A percentile compares a stretch with the other conserved stretches of the same genome.
Evolutionary conservation across 805 yeast genomes (phyloP).

Genomic region (Yarrowia keelungensis): DNA sequence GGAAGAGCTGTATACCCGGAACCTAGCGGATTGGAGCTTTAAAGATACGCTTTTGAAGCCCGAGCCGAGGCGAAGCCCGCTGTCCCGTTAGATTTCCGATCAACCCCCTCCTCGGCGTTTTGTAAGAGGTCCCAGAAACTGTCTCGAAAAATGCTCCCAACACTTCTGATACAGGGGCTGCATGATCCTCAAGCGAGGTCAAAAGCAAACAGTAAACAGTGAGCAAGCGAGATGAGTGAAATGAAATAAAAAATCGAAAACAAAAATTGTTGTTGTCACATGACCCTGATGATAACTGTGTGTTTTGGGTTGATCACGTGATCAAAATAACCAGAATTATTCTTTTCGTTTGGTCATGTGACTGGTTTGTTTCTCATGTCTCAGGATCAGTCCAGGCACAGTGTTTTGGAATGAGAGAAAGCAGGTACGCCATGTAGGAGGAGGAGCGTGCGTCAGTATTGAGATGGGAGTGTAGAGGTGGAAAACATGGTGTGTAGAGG

Average conservation of each 20-base stretch:
- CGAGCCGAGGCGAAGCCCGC: neutral
- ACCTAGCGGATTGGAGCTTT: neutral
- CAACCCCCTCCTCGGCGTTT: neutral
- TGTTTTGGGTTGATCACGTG: too few species aligned
- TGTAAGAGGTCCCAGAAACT: neutral
- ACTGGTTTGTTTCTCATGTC: too few species aligned
- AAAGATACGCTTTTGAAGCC: neutral
- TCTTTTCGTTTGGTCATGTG: too few species aligned
- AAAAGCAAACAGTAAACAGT: neutral
- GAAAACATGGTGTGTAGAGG: too few species aligned
- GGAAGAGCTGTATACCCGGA: too few species aligned
- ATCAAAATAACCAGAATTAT: too few species aligned
- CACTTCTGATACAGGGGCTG: slow-evolving; percentile 34
- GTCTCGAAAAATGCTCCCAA: neutral
- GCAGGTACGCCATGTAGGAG: neutral
- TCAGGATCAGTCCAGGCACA: neutral
- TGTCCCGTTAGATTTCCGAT: neutral
- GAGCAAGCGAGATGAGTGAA: too few species aligned
- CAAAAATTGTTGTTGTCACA: too few species aligned
- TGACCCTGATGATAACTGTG: too few species aligned
- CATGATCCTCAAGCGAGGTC: neutral
- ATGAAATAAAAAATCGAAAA: too few species aligned
- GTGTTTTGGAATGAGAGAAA: neutral
- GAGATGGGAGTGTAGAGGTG: too few species aligned
- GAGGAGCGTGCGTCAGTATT: too few species aligned